Base-by-base conservation (phyloP, 495 filamentous ascomycete genomes). In the Cetradonia linearis region DNA sequence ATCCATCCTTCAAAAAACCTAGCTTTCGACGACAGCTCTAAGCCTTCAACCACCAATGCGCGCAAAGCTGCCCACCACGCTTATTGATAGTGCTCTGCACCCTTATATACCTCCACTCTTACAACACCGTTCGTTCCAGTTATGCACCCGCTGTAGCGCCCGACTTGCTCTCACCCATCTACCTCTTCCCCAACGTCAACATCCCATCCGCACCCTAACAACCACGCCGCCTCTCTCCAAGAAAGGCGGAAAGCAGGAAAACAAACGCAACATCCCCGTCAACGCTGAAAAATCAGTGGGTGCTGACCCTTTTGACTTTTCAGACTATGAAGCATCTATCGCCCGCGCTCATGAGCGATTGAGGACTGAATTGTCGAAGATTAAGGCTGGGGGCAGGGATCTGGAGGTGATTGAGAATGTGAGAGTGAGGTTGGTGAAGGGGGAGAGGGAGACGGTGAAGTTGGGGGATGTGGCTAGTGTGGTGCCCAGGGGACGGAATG, bases 261-360 rank as follows among this genome's bases (percentile, higher is more conserved):
- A 49, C 56, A 66, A 63, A 66, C 53, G 42, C 56, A 44, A 56
- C 60, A 30, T 58, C 36, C 6, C 38, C 10, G 33, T 58, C 60
- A 61, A 63, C 10, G 54, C 52, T 33, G 28, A 25, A 5, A 63
- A 63, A 58, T 48, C 64, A 40, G 23, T 48, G 30, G 14, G 37
- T 47, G 40, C 23, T 30, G 56, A 68, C 59, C 44, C 66, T 1
- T 58, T 48, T 49, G 62, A 68, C 57, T 63, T 66, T 56, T 46
- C 62, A 9, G 62, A 57, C 37, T 57, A 62, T 30, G 40, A 64
- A 44, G 50, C 56, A 5, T 55, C 56, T 10, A 64, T 68, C 14
- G 6, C 20, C 14, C 52, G 30, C 25, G 58, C 57, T 33, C 55
- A 62, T 23, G 61, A 52, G 46, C 27, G 38, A 2, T 50, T 66